Evolutionary conservation across 208 protist genomes (phyloP), one percentile per base, ranked within the genome.

Genomic region (Trypanosoma melophagium): DNA sequence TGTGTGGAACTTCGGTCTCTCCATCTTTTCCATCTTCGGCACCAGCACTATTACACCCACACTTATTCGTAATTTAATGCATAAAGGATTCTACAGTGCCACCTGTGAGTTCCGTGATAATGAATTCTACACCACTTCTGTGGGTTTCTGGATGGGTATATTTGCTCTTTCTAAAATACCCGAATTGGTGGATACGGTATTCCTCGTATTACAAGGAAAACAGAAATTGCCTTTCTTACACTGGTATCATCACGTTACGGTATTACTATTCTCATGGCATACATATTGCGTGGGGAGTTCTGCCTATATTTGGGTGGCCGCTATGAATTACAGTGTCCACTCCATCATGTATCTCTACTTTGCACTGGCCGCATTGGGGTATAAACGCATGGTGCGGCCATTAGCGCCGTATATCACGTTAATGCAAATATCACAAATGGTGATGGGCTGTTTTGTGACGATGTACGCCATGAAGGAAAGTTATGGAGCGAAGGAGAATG

Each of bases 301-400:
- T 87, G 35, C 80, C 44, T 79, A 22, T 7, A 53, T 96, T 19
- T 77, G 83, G 65, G 98, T 97, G 52, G 84, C 86, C 13, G 71
- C 80, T 17, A 96, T 98, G 92, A 98, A 98, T 77, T 95, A 95
- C 77, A 72, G 61, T n/a, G 94, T 98, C 35, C 97, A 98, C 81
- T 81, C 86, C 10, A 75, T 98, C 74, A 98, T 98, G 95, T 98
- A 98, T 77, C 72, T 83, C 2, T 98, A 12, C 53, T 76, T 52
- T 79, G 83, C 71, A 69, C 80, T 24, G 59, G 57, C 64, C 3
- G 67, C 38, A 13, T 35, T 64, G 25, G 69, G 67, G 3, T 74
- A 67, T 45, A 74, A 64, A 22, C 35, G 44, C 28, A n/a, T 83
- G 12, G 66, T 92, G 40, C 87, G 90, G 64, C 83, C 87, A 17